Percentiles rank a stretch among this genome's conserved stretches.
These are phyloP conservation scores for Skeletonema menzelii DNA, from an alignment of 108 stramenopile genomes.

Conservation along the genomic window DNA sequence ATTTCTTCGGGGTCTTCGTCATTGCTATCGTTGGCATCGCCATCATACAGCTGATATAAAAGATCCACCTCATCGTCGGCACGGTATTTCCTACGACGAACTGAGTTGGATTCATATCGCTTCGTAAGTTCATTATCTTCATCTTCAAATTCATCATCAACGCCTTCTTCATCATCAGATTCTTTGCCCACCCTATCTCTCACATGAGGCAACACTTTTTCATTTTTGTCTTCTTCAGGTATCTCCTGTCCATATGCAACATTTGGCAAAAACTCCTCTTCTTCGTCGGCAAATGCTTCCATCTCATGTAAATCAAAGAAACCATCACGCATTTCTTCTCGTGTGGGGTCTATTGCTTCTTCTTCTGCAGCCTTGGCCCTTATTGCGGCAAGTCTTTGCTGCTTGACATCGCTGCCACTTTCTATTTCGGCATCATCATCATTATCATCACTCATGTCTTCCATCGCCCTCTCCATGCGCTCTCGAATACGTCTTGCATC, in stretches of 20 bases:
- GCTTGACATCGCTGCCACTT: constrained; percentile 43
- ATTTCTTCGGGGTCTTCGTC: constrained; percentile 63
- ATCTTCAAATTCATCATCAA: constrained; percentile 51
- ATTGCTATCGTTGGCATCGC: constrained; percentile 34
- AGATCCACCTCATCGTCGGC: constrained; percentile 86
- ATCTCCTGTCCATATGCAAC: constrained; percentile 60
- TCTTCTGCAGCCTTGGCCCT: constrained; percentile 23
- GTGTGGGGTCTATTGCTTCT: constrained; percentile 62
- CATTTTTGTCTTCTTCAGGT: constrained; percentile 26
- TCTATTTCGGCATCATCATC: constrained; percentile 14
- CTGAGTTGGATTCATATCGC: constrained; percentile 28
- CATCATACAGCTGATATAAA: constrained; percentile 65
- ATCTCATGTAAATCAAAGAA: constrained; percentile 96
- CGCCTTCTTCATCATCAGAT: constrained; percentile 49
- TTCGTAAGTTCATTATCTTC: constrained; percentile 35
- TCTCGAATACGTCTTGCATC: constrained; percentile 67
- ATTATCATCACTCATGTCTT: constrained; percentile 57
- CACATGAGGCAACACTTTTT: constrained; percentile 62
- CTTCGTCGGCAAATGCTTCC: constrained; percentile 95
- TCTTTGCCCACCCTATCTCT: constrained; percentile 59
- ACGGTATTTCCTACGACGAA: constrained; percentile 73
- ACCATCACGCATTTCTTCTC: constrained; percentile 83
- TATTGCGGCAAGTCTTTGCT: constrained; percentile 18
- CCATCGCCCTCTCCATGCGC: constrained; percentile 85
- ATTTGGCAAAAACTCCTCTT: constrained; percentile 80